Base-by-base conservation (phyloP, 2,329 filamentous ascomycete genomes). In the Rachicladosporium sp. region DNA sequence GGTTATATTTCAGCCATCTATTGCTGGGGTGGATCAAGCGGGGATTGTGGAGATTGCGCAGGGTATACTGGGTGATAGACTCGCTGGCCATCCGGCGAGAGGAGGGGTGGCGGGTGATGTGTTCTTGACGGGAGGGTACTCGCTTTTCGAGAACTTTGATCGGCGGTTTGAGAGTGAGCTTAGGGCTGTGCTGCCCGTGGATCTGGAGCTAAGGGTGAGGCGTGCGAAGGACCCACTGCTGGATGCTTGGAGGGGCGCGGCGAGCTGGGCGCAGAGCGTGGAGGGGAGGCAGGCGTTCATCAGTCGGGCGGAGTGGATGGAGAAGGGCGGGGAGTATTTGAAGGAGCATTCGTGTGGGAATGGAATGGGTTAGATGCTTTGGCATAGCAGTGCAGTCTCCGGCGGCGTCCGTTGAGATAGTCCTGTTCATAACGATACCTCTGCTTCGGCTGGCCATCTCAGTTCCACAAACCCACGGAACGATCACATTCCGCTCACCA, bases 1-100 rank as follows among this genome's bases (percentile, higher is more conserved):
- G 74, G 89, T 91, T 70, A 82, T 98, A 58, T 98, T 98, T 85
- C 86, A 95, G 75, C 91, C 91, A 63, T 89, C 82, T 53, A 89
- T 96, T 55, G 76, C 96, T 58, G 91, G 91, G 78, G 88, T 95
- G 60, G 91, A 98, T 59, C 91, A 98, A 64, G 86, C 89, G 1
- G 91, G 91, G 21, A 75, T 98, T 37, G 73, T 94, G 11, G 91
- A 98, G 60, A 93, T 96, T 42, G 83, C 84, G 0, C 81, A 86
- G 10, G 86, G 93, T 53, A 91, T 98, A 46, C 69, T 96, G 15
- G 86, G 76, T 34, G 84, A 93, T 62, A 80, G 91, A 3, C 76
- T 96, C 9, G 44, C 42, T 1, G 63, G 66, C 21, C 57, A 66
- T 1, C 54, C 64, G 3, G 71, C 76, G 47, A 76, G 80, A 42